Conservation (phyloP, 2,329 filamentous ascomycete genomes). For the Diaporthe amygdali region DNA sequence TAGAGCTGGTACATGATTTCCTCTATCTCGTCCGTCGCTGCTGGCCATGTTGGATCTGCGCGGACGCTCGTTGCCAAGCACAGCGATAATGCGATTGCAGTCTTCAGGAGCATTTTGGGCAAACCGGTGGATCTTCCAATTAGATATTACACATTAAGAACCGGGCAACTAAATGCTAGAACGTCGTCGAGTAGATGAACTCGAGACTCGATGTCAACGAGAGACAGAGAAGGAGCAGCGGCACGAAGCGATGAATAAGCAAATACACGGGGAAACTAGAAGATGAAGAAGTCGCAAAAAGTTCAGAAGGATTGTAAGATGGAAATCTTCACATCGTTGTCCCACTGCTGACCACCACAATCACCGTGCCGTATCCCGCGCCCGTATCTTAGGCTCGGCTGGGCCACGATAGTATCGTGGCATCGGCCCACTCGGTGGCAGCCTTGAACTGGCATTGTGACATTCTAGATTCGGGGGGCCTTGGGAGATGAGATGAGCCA, state of each 20-base stretch:
- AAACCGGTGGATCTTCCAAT: not conserved
- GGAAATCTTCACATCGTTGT: not conserved
- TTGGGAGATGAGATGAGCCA: not conserved
- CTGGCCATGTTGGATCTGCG: slow-evolving; percentile 66
- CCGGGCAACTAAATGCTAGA: not conserved
- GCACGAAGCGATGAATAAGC: not conserved
- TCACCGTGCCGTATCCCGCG: not conserved
- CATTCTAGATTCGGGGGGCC: not conserved
- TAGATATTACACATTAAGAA: not conserved
- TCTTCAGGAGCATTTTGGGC: not conserved
- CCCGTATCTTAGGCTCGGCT: not conserved
- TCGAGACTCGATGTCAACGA: not conserved
- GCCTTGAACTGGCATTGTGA: too few species aligned
- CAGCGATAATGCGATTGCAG: slow-evolving; percentile 25
- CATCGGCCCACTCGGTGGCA: not conserved
- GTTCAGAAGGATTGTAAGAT: not conserved
- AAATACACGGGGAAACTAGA: not conserved
- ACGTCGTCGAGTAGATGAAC: not conserved
- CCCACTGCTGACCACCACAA: slow-evolving; percentile 8
- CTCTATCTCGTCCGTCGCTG: slow-evolving; percentile 64
- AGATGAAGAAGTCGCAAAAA: not conserved
- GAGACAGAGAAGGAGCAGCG: not conserved
- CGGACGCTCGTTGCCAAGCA: slow-evolving; percentile 39
- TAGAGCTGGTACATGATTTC: slow-evolving; percentile 66
- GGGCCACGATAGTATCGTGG: slow-evolving; percentile 8